A percentile compares a stretch with the other conserved stretches of the same genome.
Conservation (phyloP, 1,284 basidiomycete genomes). For the Tausonia pullulans region DNA sequence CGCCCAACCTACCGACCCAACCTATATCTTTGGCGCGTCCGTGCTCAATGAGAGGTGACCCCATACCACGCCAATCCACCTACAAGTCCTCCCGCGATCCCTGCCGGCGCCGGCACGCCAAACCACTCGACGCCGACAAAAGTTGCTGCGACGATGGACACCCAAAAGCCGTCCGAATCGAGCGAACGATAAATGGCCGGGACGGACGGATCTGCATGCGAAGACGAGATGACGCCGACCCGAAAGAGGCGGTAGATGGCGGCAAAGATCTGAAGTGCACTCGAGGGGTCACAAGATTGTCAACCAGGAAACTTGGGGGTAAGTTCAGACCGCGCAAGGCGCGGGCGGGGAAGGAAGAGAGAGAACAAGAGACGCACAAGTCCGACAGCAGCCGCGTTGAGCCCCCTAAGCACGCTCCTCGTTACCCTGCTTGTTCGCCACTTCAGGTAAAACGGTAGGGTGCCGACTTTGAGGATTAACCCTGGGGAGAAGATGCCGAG, state of each 20-base stretch:
- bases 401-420: slow-evolving; percentile 40
- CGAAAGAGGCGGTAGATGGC: neutral
- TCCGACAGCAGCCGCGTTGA: slow-evolving; percentile 47
- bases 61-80: neutral
- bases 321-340: neutral
- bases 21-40: too few relatives aligned
- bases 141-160: neutral
- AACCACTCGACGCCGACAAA: neutral
- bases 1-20: too few relatives aligned
- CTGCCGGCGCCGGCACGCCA: neutral
- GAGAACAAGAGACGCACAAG: slow-evolving; percentile 31
- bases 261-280: neutral
- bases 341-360: neutral
- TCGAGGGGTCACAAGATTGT: too few relatives aligned
- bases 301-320: too few relatives aligned
- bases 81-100: neutral
- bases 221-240: neutral
- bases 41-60: neutral
- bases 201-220: neutral
- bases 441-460: slow-evolving; percentile 42
- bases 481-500: slow-evolving; percentile 45
- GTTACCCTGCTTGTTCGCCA: slow-evolving; percentile 38
- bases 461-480: slow-evolving; percentile 42
- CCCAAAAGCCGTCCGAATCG: neutral
- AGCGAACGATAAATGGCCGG: neutral